Evolutionary conservation across 1,284 basidiomycete genomes (phyloP), one percentile per base, ranked within the genome.

Genomic region (Papiliotrema terrestris): DNA sequence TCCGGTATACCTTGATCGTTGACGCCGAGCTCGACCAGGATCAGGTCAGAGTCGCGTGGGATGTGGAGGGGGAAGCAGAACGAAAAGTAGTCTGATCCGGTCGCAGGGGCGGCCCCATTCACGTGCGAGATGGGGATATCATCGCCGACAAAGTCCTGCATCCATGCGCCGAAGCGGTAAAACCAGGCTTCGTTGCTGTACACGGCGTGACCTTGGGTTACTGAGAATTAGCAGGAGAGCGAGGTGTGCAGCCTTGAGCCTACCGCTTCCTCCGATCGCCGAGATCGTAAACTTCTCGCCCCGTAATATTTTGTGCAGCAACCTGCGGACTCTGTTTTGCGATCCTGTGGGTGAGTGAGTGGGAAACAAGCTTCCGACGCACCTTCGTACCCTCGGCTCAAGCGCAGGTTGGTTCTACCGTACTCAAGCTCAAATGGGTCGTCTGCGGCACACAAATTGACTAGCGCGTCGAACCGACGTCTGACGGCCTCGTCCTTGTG

Each of bases 41-140:
- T 66, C 3, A 76, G 56, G 43, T 75, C 72, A 9, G 69, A 65
- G 2, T 71, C 58, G 0, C 48, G 32, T 2, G 71, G 63, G 15
- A 76, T 73, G 52, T 77, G 76, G 4, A 75, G 56, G 4, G 70
- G 61, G 53, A 75, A 74, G 57, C 76, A 77, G 57, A 71, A 74
- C 2, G 70, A 73, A 48, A 74, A 77, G 59, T 77, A 77, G 57
- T 75, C 74, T 13, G 68, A 71, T 1, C 75, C 75, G 13, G 69
- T 73, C 0, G 75, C 75, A 62, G 72, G 73, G 6, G 69, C 68
- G 22, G 72, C 75, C 29, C 73, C 74, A 49, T 76, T 77, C 25
- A 69, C 58, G 20, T 59, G 51, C 0, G 43, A 59, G 14, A 74
- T 54, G 20, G 62, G 43, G 2, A 66, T 52, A 32, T 60, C 57